Percentiles rank a stretch among this genome's conserved stretches.
Evolutionary conservation across 2,329 filamentous ascomycete genomes (phyloP).

Genomic region (Diaporthe sp.): DNA sequence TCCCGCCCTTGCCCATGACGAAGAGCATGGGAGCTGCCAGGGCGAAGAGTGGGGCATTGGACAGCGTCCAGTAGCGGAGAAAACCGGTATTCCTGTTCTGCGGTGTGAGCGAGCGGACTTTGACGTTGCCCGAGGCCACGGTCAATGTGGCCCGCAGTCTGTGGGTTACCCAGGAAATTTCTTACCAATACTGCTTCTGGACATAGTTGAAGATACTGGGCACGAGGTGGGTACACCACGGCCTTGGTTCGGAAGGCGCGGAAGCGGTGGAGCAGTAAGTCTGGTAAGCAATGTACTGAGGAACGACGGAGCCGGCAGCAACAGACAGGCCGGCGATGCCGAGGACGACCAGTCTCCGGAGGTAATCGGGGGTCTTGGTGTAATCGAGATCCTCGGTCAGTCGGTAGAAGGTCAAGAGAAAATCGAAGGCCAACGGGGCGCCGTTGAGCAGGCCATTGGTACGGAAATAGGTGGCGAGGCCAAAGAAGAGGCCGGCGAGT

Average conservation of each 20-base stretch:
- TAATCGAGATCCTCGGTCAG: conserved; percentile 55
- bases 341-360: conserved; percentile 69
- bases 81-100: conserved; percentile 83
- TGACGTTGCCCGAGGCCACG: neutral
- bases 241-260: conserved; percentile 55
- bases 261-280: conserved; percentile 70
- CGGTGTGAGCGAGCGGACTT: conserved; percentile 19
- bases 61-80: conserved; percentile 88
- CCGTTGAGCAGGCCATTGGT: conserved; percentile 91
- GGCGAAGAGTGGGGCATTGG: conserved; percentile 89
- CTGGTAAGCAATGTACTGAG: conserved; percentile 81
- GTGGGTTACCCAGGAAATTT: neutral
- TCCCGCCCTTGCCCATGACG: conserved; percentile 74
- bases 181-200: conserved; percentile 90
- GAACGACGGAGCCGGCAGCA: conserved; percentile 74
- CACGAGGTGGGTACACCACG: conserved; percentile 80
- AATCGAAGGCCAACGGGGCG: conserved; percentile 77
- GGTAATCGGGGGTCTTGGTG: conserved; percentile 49
- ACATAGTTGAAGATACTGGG: conserved; percentile 95
- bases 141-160: neutral
- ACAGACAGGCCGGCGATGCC: conserved; percentile 77
- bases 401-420: conserved; percentile 49
- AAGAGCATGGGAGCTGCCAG: conserved; percentile 83
- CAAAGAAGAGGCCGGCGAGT: conserved; percentile 76
- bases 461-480: conserved; percentile 78